phyloP scores from a whole-genome alignment of 176 grass and related monocot genomes.

The Oryza australiensis region DNA sequence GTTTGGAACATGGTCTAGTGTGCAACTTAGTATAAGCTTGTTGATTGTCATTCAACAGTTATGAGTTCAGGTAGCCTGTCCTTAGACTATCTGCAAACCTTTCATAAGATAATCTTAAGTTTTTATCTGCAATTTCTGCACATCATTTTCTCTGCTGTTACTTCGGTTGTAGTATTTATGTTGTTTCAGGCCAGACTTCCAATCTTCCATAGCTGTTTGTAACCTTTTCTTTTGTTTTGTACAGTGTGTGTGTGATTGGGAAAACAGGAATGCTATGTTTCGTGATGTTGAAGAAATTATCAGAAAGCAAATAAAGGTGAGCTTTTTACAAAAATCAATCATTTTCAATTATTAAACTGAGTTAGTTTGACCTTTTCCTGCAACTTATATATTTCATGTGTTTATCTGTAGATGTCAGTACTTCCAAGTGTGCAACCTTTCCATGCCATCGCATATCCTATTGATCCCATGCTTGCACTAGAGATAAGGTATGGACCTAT shows the following conservation, averaged over 20 bases:
- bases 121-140: not conserved
- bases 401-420: constrained; percentile 41
- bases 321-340: not conserved
- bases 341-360: not conserved
- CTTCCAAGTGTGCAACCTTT: constrained; percentile 96
- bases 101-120: not conserved
- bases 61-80: not conserved
- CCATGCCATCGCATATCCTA: constrained; percentile 94
- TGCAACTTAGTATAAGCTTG: not conserved
- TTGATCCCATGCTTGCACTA: constrained; percentile 75
- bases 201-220: not conserved
- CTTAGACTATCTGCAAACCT: not conserved
- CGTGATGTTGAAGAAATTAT: constrained; percentile 83
- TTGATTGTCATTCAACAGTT: not conserved
- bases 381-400: constrained; percentile 12
- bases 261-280: constrained; percentile 72
- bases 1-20: not conserved
- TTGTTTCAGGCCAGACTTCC: not conserved
- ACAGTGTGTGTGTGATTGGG: constrained; percentile 95
- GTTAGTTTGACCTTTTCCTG: not conserved
- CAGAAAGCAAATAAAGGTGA: constrained; percentile 83
- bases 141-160: not conserved
- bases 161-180: not conserved
- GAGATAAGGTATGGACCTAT: constrained; percentile 66
- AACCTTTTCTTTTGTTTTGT: constrained; percentile 22